These are phyloP conservation scores for Talaromyces sp. DNA, from an alignment of 2,329 filamentous ascomycete species.

Conservation along the genomic window DNA sequence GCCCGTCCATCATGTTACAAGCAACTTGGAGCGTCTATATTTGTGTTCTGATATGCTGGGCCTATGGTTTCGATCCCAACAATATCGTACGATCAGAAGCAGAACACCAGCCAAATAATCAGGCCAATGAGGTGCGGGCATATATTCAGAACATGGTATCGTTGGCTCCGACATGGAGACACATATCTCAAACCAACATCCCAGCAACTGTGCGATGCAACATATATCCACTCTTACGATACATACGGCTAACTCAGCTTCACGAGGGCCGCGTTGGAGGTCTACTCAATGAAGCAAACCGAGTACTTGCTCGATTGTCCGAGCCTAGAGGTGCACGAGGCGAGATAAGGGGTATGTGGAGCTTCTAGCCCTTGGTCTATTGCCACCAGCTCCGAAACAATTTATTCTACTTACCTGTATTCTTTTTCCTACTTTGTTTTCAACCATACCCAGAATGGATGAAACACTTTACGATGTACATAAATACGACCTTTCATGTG, in stretches of 20 bases:
- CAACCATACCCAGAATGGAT: not conserved
- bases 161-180: conserved; percentile 20
- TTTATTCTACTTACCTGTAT: not conserved
- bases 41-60: conserved; percentile 34
- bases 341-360: conserved; percentile 25
- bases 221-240: conserved; percentile 29
- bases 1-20: conserved; percentile 29
- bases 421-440: conserved; percentile 6
- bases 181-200: conserved; percentile 19
- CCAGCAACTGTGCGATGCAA: conserved; percentile 22
- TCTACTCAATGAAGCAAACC: conserved; percentile 34
- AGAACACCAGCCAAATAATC: not conserved
- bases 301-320: conserved; percentile 30
- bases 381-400: not conserved
- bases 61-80: conserved; percentile 24
- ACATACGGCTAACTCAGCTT: conserved; percentile 27
- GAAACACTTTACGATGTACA: conserved; percentile 10
- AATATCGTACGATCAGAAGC: conserved; percentile 12
- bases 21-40: conserved; percentile 34
- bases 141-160: conserved; percentile 24
- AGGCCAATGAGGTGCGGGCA: conserved; percentile 17
- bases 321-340: conserved; percentile 20
- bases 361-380: conserved; percentile 21
- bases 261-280: conserved; percentile 27
- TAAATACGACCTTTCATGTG: conserved; percentile 7